phyloP scores from a whole-genome alignment of 306 rosid genomes.

The Alnus glutinosa region DNA sequence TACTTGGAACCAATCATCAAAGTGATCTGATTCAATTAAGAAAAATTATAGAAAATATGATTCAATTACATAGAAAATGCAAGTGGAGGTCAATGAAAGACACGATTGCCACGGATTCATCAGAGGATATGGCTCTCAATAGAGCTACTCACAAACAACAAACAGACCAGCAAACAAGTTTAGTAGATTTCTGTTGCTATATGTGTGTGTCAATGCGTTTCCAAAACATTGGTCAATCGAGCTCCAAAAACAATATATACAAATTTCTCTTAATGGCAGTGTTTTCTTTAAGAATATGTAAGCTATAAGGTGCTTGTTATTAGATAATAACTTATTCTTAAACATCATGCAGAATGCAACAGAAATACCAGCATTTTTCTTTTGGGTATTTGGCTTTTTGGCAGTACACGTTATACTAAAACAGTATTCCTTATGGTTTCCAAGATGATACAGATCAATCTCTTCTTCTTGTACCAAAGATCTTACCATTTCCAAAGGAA shows the following conservation, averaged over 20 bases:
- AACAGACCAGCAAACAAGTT: not conserved
- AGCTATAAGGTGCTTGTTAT: not conserved
- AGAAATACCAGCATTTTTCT: not conserved
- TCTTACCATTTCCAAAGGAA: too few relatives aligned
- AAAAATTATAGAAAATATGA: not conserved
- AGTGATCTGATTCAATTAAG: not conserved
- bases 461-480: too few relatives aligned
- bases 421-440: not conserved
- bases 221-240: not conserved
- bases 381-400: not conserved
- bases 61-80: not conserved
- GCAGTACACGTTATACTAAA: not conserved
- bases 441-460: not conserved
- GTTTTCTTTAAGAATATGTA: not conserved
- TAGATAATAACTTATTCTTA: not conserved
- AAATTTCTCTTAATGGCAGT: not conserved
- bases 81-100: not conserved
- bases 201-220: not conserved
- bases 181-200: not conserved
- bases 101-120: not conserved
- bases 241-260: not conserved
- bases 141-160: not conserved
- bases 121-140: not conserved
- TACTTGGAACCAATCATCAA: not conserved
- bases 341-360: not conserved